Conservation (phyloP, 495 filamentous ascomycete species). For the Podospora pseudoanserina region DNA sequence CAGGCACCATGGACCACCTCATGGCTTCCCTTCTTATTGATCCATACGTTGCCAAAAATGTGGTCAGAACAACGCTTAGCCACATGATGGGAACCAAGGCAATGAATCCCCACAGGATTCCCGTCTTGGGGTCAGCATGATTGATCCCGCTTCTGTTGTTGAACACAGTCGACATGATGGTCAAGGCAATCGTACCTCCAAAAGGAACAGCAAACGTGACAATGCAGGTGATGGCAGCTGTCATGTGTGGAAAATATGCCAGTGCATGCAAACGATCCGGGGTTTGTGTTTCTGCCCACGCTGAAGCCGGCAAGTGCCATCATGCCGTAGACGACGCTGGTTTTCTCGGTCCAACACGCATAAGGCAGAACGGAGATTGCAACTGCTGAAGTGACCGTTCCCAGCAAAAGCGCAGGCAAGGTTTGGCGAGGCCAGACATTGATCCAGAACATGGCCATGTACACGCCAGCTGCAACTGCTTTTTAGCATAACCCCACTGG, state of each 20-base stretch:
- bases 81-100: conserved; percentile 53
- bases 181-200: conserved; percentile 55
- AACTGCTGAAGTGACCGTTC: conserved; percentile 45
- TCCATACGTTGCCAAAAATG: conserved; percentile 53
- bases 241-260: conserved; percentile 50
- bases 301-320: conserved; percentile 57
- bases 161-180: conserved; percentile 59
- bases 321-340: conserved; percentile 52
- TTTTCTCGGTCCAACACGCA: conserved; percentile 41
- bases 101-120: conserved; percentile 56
- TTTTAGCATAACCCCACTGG: neutral
- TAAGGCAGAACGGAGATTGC: conserved; percentile 48
- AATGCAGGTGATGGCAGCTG: conserved; percentile 50
- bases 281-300: conserved; percentile 48
- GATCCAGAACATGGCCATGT: conserved; percentile 50
- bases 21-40: conserved; percentile 30
- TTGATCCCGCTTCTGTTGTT: conserved; percentile 44
- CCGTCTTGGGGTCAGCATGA: conserved; percentile 31
- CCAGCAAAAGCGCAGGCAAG: conserved; percentile 47
- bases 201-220: conserved; percentile 51
- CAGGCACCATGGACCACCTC: conserved; percentile 25
- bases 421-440: conserved; percentile 57
- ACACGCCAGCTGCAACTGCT: conserved; percentile 43
- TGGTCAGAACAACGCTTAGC: conserved; percentile 39
- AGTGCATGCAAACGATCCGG: conserved; percentile 45